Evolutionary conservation across 129 eudicot species (phyloP), one percentile per base, ranked within the genome.

Genomic region (Rutidosis leptorrhynchoides): DNA sequence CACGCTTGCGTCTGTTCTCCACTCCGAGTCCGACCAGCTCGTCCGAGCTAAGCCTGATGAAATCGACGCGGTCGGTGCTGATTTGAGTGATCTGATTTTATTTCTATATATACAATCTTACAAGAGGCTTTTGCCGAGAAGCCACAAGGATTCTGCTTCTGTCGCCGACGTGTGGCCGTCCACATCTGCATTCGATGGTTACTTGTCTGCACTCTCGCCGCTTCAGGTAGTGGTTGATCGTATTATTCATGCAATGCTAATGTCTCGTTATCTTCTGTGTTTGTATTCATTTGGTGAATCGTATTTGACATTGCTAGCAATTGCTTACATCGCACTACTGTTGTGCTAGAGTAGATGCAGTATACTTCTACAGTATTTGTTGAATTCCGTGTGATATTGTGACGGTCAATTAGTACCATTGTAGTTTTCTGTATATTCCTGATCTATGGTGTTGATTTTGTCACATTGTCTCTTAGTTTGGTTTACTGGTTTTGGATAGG

Each of bases 111-210:
- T 89, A 9, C 93, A 93, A 85, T 76, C 85, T 20, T 93, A 89
- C 56, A 93, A 93, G 77, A 59, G 96, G 28, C 64, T 93, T 80
- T 55, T 93, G 20, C 96, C 99, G 1, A 78, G 78, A 28, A 87
- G 93, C 42, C 93, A 89, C 59, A 86, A 63, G 74, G 96, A 93
- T 78, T 86, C 93, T 2, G 86, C 93, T 62, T 88, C 93, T 16
- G 85, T 93, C 2, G 91, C 96, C 12, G 96, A 93, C 72, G 98
- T 93, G 49, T 93, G 99, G 99, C 96, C 96, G 2, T 82, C 96
- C 25, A 86, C 88, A 8, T 93, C 95, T 3, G 96, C 99, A 0
- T 93, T 93, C 25, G 99, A 93, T 68, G 95, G 98, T 0, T 86
- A 82, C 26, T 82, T 93, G 45, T 93, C 96, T 0, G 93, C 90